Conservation (phyloP, 2,329 filamentous ascomycete species). For the Phialophora chinensis region DNA sequence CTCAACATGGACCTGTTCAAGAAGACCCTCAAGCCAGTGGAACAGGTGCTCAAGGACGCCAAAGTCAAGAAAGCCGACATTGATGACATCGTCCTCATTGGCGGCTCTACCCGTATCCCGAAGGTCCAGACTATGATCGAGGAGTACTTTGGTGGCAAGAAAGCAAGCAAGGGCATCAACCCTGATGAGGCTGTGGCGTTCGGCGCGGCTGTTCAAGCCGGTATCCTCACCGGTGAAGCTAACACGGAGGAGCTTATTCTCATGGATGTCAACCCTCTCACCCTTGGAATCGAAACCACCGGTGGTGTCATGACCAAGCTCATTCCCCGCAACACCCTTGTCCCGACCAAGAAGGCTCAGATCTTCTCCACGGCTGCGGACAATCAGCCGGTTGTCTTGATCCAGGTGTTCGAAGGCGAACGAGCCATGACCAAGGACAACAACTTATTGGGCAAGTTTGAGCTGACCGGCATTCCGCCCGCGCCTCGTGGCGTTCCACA, state of each 20-base stretch:
- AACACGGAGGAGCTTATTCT: conserved; percentile 82
- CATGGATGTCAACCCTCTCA: conserved; percentile 96
- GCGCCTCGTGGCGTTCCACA: conserved; percentile 96
- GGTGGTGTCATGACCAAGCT: conserved; percentile 98
- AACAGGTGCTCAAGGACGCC: conserved; percentile 97
- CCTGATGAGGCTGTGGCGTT: conserved; percentile 98
- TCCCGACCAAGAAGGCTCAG: conserved; percentile 95
- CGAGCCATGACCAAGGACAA: conserved; percentile 94
- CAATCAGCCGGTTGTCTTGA: conserved; percentile 93
- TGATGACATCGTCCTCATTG: conserved; percentile 95
- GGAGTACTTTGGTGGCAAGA: conserved; percentile 95
- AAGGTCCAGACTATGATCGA: conserved; percentile 95
- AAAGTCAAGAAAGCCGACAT: conserved; percentile 96
- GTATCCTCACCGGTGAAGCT: conserved; percentile 88
- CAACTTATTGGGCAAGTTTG: conserved; percentile 97
- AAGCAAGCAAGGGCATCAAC: conserved; percentile 99
- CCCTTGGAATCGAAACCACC: conserved; percentile 95
- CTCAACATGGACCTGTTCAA: conserved; percentile 99
- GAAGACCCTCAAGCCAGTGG: conserved; percentile 97
- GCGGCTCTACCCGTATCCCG: conserved; percentile 98
- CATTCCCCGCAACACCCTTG: conserved; percentile 91
- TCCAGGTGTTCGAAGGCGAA: conserved; percentile 95
- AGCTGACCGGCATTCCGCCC: conserved; percentile 92
- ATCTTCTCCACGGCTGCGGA: conserved; percentile 97
- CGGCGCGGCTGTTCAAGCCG: conserved; percentile 95